These are phyloP conservation scores for Agroathelia rolfsii DNA, from an alignment of 1,284 basidiomycete species.

Conservation along the genomic window DNA sequence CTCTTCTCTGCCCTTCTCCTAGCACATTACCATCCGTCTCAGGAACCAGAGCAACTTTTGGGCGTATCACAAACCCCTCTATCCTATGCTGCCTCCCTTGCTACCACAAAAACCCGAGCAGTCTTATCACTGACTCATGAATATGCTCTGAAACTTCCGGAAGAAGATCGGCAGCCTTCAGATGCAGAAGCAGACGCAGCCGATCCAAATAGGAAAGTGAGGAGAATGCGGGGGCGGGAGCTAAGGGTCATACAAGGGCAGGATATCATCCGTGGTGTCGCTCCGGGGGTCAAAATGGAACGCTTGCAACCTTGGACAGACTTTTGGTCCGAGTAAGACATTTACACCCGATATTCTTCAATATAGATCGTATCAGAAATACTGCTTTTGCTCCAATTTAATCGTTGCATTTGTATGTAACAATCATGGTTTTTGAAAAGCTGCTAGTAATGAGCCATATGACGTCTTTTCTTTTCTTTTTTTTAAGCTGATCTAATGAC, in stretches of 20 bases:
- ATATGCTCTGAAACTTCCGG: constrained; percentile 45
- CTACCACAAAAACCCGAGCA: constrained; percentile 80
- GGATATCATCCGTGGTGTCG: constrained; percentile 35
- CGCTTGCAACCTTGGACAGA: too few species aligned
- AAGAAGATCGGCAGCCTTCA: constrained; percentile 43
- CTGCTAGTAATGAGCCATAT: too few species aligned
- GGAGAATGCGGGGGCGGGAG: constrained; percentile 75
- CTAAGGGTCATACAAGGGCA: constrained; percentile 73
- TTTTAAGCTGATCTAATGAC: too few species aligned
- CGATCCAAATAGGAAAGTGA: constrained; percentile 56
- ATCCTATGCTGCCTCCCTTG: constrained; percentile 52
- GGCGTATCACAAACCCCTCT: constrained; percentile 34
- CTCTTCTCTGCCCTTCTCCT: constrained; percentile 91
- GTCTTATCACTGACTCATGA: constrained; percentile 68
- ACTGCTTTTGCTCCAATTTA: too few species aligned
- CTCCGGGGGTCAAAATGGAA: too few species aligned
- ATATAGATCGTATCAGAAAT: too few species aligned
- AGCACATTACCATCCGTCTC: constrained; percentile 58
- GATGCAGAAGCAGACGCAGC: constrained; percentile 66
- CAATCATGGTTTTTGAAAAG: too few species aligned
- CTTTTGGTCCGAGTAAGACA: too few species aligned
- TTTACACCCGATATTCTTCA: too few species aligned
- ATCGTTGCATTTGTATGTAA: too few species aligned
- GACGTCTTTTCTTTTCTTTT: too few species aligned
- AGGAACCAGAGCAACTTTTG: constrained; percentile 13